Conservation (phyloP, 805 yeast genomes). For the Candida sphagnicola region DNA sequence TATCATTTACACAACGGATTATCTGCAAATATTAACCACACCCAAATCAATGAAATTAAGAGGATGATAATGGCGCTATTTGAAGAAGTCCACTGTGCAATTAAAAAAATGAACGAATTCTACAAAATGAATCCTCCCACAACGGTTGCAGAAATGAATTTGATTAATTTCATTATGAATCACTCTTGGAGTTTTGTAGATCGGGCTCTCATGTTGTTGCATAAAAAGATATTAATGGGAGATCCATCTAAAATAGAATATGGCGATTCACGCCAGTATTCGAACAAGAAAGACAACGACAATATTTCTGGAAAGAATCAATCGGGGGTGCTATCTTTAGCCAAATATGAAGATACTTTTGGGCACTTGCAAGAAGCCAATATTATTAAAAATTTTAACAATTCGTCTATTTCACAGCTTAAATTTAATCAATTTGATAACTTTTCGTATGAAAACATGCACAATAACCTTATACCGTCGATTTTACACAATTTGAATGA, state of each 20-base stretch:
- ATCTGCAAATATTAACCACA: conserved; percentile 37
- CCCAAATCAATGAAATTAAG: conserved; percentile 43
- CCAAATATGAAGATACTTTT: conserved; percentile 38
- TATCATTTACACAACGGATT: conserved; percentile 47
- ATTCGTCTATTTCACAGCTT: conserved; percentile 32
- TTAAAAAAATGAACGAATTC: conserved; percentile 32
- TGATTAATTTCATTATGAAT: conserved; percentile 45
- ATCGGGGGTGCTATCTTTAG: conserved; percentile 27
- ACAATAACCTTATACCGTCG: conserved; percentile 53
- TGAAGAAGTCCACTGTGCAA: conserved; percentile 46
- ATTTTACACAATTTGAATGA: conserved; percentile 54
- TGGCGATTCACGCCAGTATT: conserved; percentile 4
- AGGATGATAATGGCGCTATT: conserved; percentile 47
- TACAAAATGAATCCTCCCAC: conserved; percentile 34
- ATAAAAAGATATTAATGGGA: conserved; percentile 38
- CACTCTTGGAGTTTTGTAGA: conserved; percentile 53
- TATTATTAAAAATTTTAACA: conserved; percentile 34
- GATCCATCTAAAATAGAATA: conserved; percentile 10
- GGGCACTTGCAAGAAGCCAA: conserved; percentile 35
- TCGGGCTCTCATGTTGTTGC: conserved; percentile 44
- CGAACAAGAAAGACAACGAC: conserved; percentile 7
- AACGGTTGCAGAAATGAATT: conserved; percentile 38
- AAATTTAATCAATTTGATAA: conserved; percentile 30
- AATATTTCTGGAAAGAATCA: conserved; percentile 7
- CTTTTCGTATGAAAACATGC: conserved; percentile 50